These are phyloP conservation scores for Tulasnella sp. DNA, from an alignment of 768 basidiomycete genomes.

Conservation along the genomic window DNA sequence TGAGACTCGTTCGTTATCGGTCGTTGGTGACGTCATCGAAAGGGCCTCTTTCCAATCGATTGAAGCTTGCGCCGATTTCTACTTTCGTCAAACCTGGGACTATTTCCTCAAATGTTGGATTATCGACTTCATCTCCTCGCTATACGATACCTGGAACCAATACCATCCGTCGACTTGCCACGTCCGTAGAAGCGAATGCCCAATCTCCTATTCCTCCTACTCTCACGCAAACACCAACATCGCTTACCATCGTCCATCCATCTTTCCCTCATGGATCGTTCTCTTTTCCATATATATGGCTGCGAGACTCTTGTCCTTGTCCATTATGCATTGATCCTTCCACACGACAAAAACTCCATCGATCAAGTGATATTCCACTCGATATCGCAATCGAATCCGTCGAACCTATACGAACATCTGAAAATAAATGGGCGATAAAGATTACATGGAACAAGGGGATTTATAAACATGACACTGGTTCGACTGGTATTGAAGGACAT, in stretches of 20 bases:
- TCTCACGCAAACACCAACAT: background rate
- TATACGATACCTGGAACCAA: too few species aligned
- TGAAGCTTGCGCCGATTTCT: too few species aligned
- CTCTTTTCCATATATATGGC: conserved; percentile 55
- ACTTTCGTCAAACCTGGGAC: too few species aligned
- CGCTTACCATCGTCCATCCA: background rate
- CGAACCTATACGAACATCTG: conserved; percentile 36
- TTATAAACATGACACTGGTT: conserved; percentile 7
- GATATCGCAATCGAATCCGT: conserved; percentile 33
- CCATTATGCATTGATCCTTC: conserved; percentile 60
- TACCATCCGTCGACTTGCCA: too few species aligned
- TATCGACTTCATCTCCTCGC: too few species aligned
- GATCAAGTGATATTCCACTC: conserved; percentile 48
- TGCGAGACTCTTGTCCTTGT: conserved; percentile 76
- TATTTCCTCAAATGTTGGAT: too few species aligned
- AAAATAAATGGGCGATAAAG: conserved; percentile 35
- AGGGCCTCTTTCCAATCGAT: too few species aligned
- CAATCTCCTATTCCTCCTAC: conserved; percentile 1
- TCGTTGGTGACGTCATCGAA: too few species aligned
- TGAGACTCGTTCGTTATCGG: too few species aligned
- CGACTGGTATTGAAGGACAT: conserved; percentile 5
- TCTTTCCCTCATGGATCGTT: conserved; percentile 6
- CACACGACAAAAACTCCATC: conserved; percentile 62
- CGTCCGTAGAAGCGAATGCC: too few species aligned
- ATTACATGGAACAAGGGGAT: conserved; percentile 9